Evolutionary conservation across 2,329 filamentous ascomycete genomes (phyloP).

Genomic region (Xylaria sp.): DNA sequence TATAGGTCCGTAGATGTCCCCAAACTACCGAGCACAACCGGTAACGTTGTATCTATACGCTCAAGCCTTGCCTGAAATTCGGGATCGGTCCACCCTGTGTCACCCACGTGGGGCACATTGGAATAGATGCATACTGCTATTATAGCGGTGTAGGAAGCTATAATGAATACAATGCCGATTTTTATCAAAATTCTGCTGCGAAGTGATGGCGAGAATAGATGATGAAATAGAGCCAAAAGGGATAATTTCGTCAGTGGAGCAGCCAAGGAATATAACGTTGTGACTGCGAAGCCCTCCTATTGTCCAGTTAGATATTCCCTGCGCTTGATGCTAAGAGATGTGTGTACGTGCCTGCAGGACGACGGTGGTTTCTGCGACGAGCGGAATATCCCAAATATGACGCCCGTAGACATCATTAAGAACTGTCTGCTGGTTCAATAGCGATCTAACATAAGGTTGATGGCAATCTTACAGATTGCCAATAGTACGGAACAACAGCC

Average conservation of each 20-base stretch:
- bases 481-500: too few species aligned
- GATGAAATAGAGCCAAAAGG: not conserved
- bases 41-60: not conserved
- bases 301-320: not conserved
- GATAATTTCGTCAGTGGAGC: not conserved
- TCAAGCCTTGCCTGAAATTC: not conserved
- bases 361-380: too few species aligned
- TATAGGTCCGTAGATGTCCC: not conserved
- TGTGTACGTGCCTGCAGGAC: too few species aligned
- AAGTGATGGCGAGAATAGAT: not conserved
- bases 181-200: not conserved
- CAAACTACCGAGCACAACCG: not conserved
- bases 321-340: too few species aligned
- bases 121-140: not conserved
- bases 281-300: not conserved
- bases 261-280: not conserved
- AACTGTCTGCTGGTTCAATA: too few species aligned
- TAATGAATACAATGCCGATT: not conserved
- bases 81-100: not conserved
- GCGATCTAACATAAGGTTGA: too few species aligned
- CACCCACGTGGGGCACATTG: not conserved
- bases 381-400: too few species aligned
- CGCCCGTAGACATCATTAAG: too few species aligned
- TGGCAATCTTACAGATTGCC: too few species aligned
- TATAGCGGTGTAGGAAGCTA: not conserved